Conservation (phyloP, 331 rosid genomes). For the Quercus lobata region DNA sequence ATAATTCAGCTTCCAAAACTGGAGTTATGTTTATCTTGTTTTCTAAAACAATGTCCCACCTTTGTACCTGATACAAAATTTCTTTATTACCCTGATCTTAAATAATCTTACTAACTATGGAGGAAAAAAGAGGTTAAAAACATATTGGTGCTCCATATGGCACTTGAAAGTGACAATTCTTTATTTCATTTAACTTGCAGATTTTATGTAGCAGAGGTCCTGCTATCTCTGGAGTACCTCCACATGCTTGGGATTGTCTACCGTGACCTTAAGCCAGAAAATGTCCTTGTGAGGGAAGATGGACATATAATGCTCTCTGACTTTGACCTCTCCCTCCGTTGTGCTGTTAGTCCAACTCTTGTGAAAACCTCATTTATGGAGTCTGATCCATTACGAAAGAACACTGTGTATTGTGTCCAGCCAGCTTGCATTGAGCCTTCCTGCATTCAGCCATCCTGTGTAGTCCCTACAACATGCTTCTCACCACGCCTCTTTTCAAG, state of each 20-base stretch:
- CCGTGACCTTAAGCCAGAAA: constrained; percentile 97
- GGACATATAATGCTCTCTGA: constrained; percentile 98
- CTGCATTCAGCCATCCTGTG: constrained; percentile 96
- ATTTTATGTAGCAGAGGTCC: constrained; percentile 92
- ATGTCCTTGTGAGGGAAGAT: constrained; percentile 89
- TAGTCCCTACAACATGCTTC: constrained; percentile 90
- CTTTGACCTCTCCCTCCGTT: constrained; percentile 90
- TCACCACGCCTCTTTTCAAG: constrained; percentile 85
- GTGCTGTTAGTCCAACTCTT: constrained; percentile 85
- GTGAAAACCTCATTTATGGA: constrained; percentile 60
- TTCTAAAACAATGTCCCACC: no score
- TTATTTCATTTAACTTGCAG: constrained; percentile 49
- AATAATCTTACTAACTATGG: not conserved
- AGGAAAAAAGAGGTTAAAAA: not conserved
- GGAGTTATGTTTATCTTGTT: not conserved
- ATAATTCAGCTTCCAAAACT: not conserved
- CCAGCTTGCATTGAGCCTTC: constrained; percentile 94
- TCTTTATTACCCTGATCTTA: not conserved
- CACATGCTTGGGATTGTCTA: constrained; percentile 98
- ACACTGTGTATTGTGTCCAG: constrained; percentile 74
- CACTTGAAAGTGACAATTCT: constrained; percentile 11
- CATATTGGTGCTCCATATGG: not conserved
- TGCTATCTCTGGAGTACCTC: constrained; percentile 79
- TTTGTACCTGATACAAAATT: no score
- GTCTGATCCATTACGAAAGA: constrained; percentile 65